These are phyloP conservation scores for Lunularia cruciata DNA, from an alignment of 225 moss, liverwort and hornwort genomes.

Conservation along the genomic window DNA sequence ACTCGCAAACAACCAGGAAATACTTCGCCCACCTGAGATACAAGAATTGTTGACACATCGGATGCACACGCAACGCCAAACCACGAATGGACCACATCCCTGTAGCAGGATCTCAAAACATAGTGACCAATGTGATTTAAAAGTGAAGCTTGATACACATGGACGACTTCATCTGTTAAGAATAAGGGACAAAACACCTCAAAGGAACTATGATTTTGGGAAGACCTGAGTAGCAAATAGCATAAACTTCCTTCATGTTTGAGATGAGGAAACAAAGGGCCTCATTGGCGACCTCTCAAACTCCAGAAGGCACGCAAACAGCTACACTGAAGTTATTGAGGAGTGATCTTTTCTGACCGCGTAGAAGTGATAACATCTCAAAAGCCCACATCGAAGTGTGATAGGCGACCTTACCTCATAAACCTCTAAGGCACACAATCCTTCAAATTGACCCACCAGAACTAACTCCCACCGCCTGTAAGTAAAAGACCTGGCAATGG, in stretches of 20 bases:
- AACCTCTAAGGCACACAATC: slow-evolving; percentile 1
- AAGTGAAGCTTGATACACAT: slow-evolving; percentile 2
- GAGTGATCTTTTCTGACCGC: too few species aligned
- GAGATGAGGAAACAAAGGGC: background rate
- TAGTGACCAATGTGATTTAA: slow-evolving; percentile 11
- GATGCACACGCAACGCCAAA: slow-evolving; percentile 3
- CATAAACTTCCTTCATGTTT: background rate
- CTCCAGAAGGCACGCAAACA: background rate
- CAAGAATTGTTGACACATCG: slow-evolving; percentile 7
- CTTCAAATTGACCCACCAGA: slow-evolving; percentile 4
- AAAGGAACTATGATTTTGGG: background rate
- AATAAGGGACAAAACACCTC: background rate
- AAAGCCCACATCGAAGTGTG: slow-evolving; percentile 10
- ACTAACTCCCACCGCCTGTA: slow-evolving; percentile 4
- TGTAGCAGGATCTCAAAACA: background rate
- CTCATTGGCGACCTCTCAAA: background rate
- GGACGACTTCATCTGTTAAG: background rate
- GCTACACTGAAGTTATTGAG: background rate
- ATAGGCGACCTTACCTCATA: slow-evolving; percentile 14
- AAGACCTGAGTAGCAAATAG: background rate
- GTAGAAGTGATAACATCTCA: background rate
- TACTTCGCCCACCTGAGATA: background rate
- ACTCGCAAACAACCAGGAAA: background rate
- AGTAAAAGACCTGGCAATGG: slow-evolving; percentile 10
- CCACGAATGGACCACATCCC: slow-evolving; percentile 2